Evolutionary conservation across 1,284 basidiomycete genomes (phyloP), one percentile per base, ranked within the genome.

Genomic region (Fomitopsis pinicola): DNA sequence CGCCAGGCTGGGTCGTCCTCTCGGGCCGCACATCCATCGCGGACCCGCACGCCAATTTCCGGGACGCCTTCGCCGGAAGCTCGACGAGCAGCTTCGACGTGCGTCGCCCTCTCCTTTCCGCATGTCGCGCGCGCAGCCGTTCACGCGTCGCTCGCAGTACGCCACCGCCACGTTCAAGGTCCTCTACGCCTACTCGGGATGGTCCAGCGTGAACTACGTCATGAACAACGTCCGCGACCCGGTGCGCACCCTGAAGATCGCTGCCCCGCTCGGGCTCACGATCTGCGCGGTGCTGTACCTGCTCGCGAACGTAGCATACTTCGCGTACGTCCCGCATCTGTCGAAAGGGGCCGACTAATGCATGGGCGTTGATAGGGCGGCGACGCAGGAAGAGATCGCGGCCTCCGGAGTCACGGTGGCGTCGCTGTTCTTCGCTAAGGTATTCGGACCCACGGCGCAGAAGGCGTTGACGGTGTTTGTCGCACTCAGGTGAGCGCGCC

Each of bases 21-120:
- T 68, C 73, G 14, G 77, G 84, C 0, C 69, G 75, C 15, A 74
- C 76, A 2, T 75, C 70, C 22, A 81, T 83, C 48, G 74, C 78
- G 42, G 70, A 72, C 59, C 82, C 85, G 0, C 74, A 82, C 56
- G 60, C 46, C 44, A 86, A 86, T 66, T 84, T 73, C 67, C 59
- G 69, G 8, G 55, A 73, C 79, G 63, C 74, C 66, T 55, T 83
- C 78, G 83, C 67, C 62, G 58, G 80, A 74, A 46, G 88, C 1
- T 90, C 88, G 66, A 81, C 84, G 1, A 88, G 86, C 62, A 86
- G 85, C 42, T 89, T 89, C 67, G 88, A 88, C 66, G 86, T 85
- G 26, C 36, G 70, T 63, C 8, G 2, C 26, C 5, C 36, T 54
- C 52, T 40, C 14, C 38, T 15, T 40, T 15, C 38, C 38, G 38